phyloP scores from a whole-genome alignment of 176 grass and related monocot genomes.

The Echinochloa phyllopogon region DNA sequence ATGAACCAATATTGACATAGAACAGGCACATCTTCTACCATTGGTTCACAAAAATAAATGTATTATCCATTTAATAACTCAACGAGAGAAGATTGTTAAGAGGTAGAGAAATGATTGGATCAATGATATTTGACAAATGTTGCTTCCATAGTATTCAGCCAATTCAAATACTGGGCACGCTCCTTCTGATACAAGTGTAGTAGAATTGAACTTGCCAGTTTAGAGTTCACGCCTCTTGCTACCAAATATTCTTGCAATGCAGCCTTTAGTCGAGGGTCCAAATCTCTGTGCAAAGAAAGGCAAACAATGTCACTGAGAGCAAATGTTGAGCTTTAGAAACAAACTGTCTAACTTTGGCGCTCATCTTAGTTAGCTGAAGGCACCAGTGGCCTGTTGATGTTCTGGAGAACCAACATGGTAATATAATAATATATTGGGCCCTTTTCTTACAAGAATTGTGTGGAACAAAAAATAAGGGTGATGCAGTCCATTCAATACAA shows the following conservation, averaged over 20 bases:
- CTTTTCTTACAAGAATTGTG: not conserved
- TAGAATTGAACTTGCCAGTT: slow-evolving; percentile 50
- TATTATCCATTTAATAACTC: not conserved
- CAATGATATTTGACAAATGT: slow-evolving; percentile 41
- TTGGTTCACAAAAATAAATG: not conserved
- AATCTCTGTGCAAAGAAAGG: slow-evolving; percentile 48
- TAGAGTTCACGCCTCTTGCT: slow-evolving; percentile 59
- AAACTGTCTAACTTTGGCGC: not conserved
- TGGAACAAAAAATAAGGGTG: not conserved
- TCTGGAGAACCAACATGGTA: not conserved
- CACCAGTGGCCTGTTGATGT: not conserved
- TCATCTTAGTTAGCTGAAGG: not conserved
- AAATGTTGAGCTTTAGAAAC: not conserved
- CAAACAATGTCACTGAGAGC: slow-evolving; percentile 5
- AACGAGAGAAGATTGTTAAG: not conserved
- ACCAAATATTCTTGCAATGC: slow-evolving; percentile 56
- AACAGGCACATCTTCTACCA: not conserved
- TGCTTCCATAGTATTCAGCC: slow-evolving; percentile 56
- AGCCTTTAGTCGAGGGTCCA: slow-evolving; percentile 61
- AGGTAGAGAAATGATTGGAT: not conserved
- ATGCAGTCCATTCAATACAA: not conserved
- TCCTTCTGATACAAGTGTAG: slow-evolving; percentile 68
- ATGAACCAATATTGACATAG: not conserved
- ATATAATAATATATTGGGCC: not conserved
- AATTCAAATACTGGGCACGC: slow-evolving; percentile 61